Evolutionary conservation across 2,329 filamentous ascomycete species (phyloP), one percentile per base, ranked within the genome.

Genomic region (Pseudogymnoascus sp.): DNA sequence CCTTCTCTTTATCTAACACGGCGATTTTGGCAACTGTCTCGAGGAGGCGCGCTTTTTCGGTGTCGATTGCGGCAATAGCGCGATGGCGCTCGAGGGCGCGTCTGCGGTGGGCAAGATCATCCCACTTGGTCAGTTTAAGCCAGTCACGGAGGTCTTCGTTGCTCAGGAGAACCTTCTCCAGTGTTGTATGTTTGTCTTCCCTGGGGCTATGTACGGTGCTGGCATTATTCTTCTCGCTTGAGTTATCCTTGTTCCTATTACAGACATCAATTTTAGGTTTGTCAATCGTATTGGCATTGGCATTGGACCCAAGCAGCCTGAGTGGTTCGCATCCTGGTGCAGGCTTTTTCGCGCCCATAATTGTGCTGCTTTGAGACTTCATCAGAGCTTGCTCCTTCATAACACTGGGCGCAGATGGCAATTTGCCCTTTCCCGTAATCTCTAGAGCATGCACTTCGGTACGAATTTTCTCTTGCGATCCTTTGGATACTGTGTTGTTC

Each of bases 71-170:
- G 47, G 67, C 69, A 62, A 74, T 65, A 35, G 64, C 62, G 47
- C 70, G 66, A 44, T 67, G 66, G 39, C 65, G 64, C 57, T 63
- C 64, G 24, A 73, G 59, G 36, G 68, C 69, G 63, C 70, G 71
- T 40, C 64, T 65, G 64, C 73, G 70, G 57, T 74, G 73, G n/a
- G 62, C 61, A 39, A 60, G 61, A 66, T 74, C 70, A 63, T 73
- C 67, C 62, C 69, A 75, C 2, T 70, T 68, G 26, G 73, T 74
- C 21, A 72, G 66, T 10, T 71, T 66, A 39, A 75, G 63, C 72
- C 73, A 75, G 60, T 73, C 70, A 65, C 67, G 69, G 33, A 75
- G 61, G 60, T 74, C 70, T 36, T 67, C 61, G 41, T 73, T 66
- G 60, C 65, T 60, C 35, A 65, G 62, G 35, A 73, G 59, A 13